Evolutionary conservation across 345 rosid genomes (phyloP).

Genomic region (Raphanus raphanistrum): DNA sequence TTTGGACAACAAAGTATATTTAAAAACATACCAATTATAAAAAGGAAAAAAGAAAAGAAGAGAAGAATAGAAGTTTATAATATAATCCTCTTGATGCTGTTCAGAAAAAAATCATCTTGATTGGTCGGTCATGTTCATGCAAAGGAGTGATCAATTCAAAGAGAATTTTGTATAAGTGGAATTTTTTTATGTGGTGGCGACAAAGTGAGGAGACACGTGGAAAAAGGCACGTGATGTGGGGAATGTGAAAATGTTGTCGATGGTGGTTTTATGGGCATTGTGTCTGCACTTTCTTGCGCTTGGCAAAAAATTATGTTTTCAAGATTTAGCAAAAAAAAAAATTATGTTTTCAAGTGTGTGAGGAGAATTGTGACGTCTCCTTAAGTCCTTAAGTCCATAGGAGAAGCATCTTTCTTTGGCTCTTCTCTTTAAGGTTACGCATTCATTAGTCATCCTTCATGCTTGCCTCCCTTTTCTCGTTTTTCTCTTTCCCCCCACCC

Average conservation of each 20-base stretch:
- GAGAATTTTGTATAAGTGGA: slow-evolving; percentile 1
- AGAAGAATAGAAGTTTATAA: too few relatives aligned
- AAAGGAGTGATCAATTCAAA: not conserved
- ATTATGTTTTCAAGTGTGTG: slow-evolving; percentile 27
- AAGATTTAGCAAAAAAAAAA: too few relatives aligned
- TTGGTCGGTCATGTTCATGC: not conserved
- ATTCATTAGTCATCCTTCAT: slow-evolving; percentile 39
- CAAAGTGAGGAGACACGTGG: slow-evolving; percentile 39
- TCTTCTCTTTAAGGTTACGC: slow-evolving; percentile 41
- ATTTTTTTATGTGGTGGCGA: slow-evolving; percentile 14
- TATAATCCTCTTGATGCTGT: not conserved
- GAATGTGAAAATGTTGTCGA: slow-evolving; percentile 30
- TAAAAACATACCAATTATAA: not conserved
- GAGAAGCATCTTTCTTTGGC: slow-evolving; percentile 37
- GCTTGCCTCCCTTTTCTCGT: not conserved
- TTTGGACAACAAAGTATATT: not conserved
- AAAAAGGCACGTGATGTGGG: slow-evolving; percentile 43
- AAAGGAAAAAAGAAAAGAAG: not conserved
- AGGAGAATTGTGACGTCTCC: slow-evolving; percentile 36
- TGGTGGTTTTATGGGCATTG: slow-evolving; percentile 6
- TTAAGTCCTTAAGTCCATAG: slow-evolving; percentile 30
- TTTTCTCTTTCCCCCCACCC: not conserved
- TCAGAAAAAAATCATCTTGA: not conserved
- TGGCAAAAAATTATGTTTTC: slow-evolving; percentile 20
- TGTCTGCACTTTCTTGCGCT: slow-evolving; percentile 36